Conservation (phyloP, 225 moss, liverwort and hornwort genomes). For the Polytrichum formosum region DNA sequence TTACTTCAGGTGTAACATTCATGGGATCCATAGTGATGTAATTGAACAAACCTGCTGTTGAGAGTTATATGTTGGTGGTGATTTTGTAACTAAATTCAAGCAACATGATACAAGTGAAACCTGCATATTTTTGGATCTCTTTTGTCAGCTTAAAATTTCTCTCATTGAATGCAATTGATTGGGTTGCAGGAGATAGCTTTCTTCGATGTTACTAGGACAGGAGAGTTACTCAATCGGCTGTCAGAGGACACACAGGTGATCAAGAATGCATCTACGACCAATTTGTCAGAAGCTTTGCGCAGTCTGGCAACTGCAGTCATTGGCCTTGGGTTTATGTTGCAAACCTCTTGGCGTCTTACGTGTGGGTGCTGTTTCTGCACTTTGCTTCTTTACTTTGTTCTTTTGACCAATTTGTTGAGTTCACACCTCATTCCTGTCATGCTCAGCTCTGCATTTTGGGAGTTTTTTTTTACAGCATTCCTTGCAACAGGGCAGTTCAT, state of each 20-base stretch:
- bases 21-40: no score
- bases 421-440: background rate
- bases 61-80: no score
- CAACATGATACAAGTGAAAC: no score
- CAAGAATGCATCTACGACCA: constrained; percentile 92
- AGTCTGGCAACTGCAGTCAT: constrained; percentile 88
- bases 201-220: constrained; percentile 90
- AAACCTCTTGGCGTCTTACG: constrained; percentile 78
- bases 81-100: no score
- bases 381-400: constrained; percentile 10
- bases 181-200: constrained; percentile 86
- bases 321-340: constrained; percentile 95
- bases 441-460: no score
- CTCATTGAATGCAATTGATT: background rate
- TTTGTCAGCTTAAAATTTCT: no score
- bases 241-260: constrained; percentile 95
- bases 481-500: no score
- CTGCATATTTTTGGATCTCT: no score
- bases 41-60: no score
- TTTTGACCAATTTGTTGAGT: background rate
- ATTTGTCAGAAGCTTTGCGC: constrained; percentile 87
- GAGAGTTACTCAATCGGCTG: constrained; percentile 90
- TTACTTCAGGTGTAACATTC: no score
- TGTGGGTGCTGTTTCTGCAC: constrained; percentile 43
- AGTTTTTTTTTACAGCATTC: no score